A percentile compares a stretch with the other conserved stretches of the same genome.
These are phyloP conservation scores for Plasmodium knowlesi DNA, from an alignment of 169 alveolate genomes.

Conservation along the genomic window DNA sequence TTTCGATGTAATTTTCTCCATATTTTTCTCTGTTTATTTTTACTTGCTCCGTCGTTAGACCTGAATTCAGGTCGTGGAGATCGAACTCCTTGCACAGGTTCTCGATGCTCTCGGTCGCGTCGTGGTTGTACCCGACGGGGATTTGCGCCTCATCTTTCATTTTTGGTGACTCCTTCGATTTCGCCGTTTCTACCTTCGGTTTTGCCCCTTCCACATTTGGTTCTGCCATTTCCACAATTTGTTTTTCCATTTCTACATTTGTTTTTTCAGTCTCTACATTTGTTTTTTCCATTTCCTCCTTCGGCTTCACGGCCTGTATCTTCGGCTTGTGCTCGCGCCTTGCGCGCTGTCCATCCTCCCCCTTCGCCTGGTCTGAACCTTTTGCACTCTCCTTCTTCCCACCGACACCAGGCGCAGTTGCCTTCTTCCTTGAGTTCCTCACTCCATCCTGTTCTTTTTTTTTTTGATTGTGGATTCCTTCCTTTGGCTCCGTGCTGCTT, in stretches of 20 bases:
- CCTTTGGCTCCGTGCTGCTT: constrained; percentile 33
- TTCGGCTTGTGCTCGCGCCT: constrained; percentile 16
- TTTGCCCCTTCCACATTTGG: constrained; percentile 68
- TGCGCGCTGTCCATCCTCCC: constrained; percentile 53
- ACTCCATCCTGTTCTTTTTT: constrained; percentile 25
- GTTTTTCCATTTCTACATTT: constrained; percentile 61
- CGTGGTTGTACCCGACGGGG: constrained; percentile 80
- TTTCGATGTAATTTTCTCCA: constrained; percentile 90
- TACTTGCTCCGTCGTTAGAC: constrained; percentile 83
- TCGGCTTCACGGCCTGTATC: neutral
- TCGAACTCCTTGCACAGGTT: constrained; percentile 84
- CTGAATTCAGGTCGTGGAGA: constrained; percentile 79
- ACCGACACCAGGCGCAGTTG: neutral
- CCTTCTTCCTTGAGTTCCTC: neutral
- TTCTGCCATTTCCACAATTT: constrained; percentile 73
- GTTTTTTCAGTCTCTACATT: neutral
- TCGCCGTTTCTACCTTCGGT: neutral
- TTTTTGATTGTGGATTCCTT: constrained; percentile 52
- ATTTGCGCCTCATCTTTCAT: constrained; percentile 72
- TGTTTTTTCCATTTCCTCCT: neutral
- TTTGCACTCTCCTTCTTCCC: neutral
- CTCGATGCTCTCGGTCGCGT: constrained; percentile 81
- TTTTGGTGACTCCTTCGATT: constrained; percentile 36
- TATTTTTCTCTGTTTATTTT: constrained; percentile 82
- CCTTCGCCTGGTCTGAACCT: neutral